Conservation (phyloP, 176 grass and related monocot genomes). For the Stipa capillata region DNA sequence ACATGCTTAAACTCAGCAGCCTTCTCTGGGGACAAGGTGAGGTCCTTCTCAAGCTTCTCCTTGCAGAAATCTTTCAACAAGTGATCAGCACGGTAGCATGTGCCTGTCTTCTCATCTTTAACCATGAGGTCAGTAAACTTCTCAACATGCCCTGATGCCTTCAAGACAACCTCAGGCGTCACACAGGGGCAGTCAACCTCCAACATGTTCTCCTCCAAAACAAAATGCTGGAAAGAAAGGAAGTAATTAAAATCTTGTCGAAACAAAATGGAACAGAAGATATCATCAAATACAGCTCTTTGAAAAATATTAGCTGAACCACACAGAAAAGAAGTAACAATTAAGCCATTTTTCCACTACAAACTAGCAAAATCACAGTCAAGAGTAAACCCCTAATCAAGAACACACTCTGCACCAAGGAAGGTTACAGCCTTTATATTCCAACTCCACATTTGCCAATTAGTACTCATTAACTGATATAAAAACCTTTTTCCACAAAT, state of each 20-base stretch:
- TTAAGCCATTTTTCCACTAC: neutral
- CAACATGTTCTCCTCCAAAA: slow-evolving; percentile 83
- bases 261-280: neutral
- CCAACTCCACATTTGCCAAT: neutral
- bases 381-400: neutral
- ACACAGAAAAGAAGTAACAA: neutral
- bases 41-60: slow-evolving; percentile 80
- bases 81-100: slow-evolving; percentile 76
- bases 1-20: slow-evolving; percentile 50
- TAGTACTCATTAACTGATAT: neutral
- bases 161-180: slow-evolving; percentile 62
- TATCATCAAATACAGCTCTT: neutral
- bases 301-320: neutral
- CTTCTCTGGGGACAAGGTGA: slow-evolving; percentile 47
- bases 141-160: slow-evolving; percentile 80
- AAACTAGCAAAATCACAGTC: neutral
- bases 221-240: slow-evolving; percentile 53
- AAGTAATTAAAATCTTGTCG: neutral
- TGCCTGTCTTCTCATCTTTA: slow-evolving; percentile 81
- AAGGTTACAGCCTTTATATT: neutral
- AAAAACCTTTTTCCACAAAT: neutral
- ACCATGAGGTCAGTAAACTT: slow-evolving; percentile 93
- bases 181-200: slow-evolving; percentile 86
- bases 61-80: slow-evolving; percentile 79
- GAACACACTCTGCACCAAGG: neutral